Evolutionary conservation across 768 basidiomycete species (phyloP).

Genomic region (Lactarius pseudohatsudake): DNA sequence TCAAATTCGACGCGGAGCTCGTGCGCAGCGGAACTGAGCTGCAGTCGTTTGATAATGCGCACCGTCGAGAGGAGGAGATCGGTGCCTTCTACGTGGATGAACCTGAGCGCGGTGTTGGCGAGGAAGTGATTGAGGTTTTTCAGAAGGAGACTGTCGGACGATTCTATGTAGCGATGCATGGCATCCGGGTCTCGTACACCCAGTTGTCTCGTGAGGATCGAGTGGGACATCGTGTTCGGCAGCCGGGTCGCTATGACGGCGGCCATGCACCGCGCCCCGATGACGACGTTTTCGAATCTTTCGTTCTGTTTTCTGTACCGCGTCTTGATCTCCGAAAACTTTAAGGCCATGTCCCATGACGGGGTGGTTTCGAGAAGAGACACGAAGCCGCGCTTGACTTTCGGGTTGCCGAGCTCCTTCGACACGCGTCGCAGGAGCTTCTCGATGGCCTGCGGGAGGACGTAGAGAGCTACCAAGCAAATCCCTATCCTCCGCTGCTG

Average conservation of each 20-base stretch:
- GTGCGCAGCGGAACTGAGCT: background rate
- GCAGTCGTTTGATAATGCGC: background rate
- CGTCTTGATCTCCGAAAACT: background rate
- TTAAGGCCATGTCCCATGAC: conserved; percentile 1
- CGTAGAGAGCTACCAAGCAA: conserved; percentile 10
- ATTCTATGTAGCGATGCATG: background rate
- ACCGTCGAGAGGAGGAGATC: background rate
- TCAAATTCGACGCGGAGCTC: conserved; percentile 7
- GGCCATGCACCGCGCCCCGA: conserved; percentile 16
- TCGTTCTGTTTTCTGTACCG: background rate
- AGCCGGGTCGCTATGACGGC: background rate
- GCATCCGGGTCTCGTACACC: background rate
- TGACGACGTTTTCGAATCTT: background rate
- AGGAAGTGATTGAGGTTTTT: conserved; percentile 17
- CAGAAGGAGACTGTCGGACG: conserved; percentile 1
- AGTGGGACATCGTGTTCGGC: background rate
- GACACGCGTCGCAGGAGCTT: background rate
- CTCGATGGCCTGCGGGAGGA: background rate
- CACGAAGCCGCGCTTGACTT: background rate
- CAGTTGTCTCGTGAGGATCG: background rate
- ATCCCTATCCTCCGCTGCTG: background rate
- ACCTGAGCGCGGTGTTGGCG: background rate
- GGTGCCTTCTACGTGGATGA: background rate
- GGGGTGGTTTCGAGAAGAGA: background rate
- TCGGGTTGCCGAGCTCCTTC: too few relatives aligned